phyloP scores from a whole-genome alignment of 1,284 basidiomycete genomes.

The Leccinum glutinopallens region DNA sequence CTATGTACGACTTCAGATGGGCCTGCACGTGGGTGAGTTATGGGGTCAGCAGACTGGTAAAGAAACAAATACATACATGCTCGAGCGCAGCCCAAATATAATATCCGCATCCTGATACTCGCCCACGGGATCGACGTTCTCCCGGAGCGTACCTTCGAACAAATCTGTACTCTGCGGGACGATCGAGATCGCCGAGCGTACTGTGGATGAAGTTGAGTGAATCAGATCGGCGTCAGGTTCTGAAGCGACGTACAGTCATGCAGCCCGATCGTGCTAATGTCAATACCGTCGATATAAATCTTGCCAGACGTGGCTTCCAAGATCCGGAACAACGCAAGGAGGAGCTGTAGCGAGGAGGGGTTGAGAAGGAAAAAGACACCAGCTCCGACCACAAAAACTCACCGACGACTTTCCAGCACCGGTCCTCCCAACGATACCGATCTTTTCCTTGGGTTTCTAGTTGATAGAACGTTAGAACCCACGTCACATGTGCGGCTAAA shows the following conservation, averaged over 20 bases:
- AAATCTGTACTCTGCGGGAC: conserved; percentile 85
- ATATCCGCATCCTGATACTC: conserved; percentile 76
- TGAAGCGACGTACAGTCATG: conserved; percentile 61
- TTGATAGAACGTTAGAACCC: conserved; percentile 3
- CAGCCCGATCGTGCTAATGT: conserved; percentile 83
- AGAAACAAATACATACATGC: conserved; percentile 49
- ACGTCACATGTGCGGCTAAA: conserved; percentile 23
- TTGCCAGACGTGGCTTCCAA: conserved; percentile 81
- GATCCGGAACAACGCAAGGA: conserved; percentile 76
- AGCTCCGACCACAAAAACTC: conserved; percentile 30
- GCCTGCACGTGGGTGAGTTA: conserved; percentile 39
- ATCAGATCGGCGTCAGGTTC: not conserved
- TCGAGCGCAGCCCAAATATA: conserved; percentile 82
- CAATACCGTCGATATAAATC: conserved; percentile 83
- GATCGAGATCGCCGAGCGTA: conserved; percentile 80
- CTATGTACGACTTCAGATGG: conserved; percentile 72
- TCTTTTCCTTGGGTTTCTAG: conserved; percentile 76
- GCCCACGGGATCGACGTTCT: conserved; percentile 82
- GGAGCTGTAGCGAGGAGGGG: conserved; percentile 40
- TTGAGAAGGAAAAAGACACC: not conserved
- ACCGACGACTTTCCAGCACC: conserved; percentile 93
- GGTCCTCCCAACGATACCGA: conserved; percentile 87
- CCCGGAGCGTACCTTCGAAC: conserved; percentile 85
- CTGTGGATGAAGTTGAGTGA: conserved; percentile 37
- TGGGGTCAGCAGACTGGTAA: conserved; percentile 1